phyloP scores from a whole-genome alignment of 1,284 basidiomycete species.

The Apiotrichum sp. region DNA sequence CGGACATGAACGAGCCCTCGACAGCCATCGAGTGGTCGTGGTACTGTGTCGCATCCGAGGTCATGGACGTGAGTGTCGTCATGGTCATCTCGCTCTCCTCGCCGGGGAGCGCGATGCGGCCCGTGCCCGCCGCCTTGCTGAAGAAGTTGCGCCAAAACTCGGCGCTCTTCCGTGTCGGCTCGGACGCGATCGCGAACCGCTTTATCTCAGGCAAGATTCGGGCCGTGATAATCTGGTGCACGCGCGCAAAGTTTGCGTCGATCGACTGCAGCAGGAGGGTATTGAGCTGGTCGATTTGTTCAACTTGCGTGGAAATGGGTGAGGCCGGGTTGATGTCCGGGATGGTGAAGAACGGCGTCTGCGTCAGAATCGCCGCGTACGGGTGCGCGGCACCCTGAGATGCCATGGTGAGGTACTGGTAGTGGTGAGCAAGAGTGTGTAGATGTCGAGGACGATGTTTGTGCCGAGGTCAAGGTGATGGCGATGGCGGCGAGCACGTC shows the following conservation, averaged over 20 bases:
- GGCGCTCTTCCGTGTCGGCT: slow-evolving; percentile 82
- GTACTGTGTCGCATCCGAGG: slow-evolving; percentile 24
- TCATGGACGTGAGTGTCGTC: background rate
- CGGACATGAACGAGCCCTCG: slow-evolving; percentile 25
- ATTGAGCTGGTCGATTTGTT: slow-evolving; percentile 92
- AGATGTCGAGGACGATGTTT: no score
- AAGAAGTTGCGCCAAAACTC: slow-evolving; percentile 97
- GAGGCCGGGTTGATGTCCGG: slow-evolving; percentile 69
- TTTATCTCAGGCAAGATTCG: slow-evolving; percentile 81
- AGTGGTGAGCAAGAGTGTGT: no score
- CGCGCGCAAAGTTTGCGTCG: slow-evolving; percentile 85
- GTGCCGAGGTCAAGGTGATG: no score
- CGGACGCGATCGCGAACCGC: slow-evolving; percentile 76
- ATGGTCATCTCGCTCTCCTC: background rate
- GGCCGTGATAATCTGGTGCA: slow-evolving; percentile 75
- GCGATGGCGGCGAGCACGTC: no score
- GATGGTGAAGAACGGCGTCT: slow-evolving; percentile 50
- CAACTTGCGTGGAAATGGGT: slow-evolving; percentile 65
- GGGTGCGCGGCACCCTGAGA: background rate
- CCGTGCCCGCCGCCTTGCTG: slow-evolving; percentile 47
- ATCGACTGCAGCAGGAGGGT: slow-evolving; percentile 75
- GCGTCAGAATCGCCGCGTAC: slow-evolving; percentile 20
- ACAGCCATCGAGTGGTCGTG: slow-evolving; percentile 33
- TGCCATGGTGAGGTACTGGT: slow-evolving; percentile 5
- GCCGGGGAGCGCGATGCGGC: background rate